phyloP scores from a whole-genome alignment of 768 basidiomycete genomes.

The Auricularia sp. region DNA sequence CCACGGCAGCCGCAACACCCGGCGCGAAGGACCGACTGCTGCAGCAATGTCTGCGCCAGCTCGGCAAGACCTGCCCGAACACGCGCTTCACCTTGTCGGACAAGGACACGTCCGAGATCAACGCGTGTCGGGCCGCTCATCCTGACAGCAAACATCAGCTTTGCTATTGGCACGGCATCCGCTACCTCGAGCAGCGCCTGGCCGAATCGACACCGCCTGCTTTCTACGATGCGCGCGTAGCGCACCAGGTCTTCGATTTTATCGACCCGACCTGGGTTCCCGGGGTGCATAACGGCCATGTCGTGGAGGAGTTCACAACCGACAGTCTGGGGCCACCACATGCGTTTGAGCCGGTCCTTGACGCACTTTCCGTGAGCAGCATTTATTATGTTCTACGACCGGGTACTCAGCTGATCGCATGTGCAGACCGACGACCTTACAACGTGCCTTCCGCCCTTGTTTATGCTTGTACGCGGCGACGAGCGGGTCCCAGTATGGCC shows the following conservation, averaged over 20 bases:
- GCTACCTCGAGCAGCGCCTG: background rate
- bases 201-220: slow-evolving; percentile 16
- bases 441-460: slow-evolving; percentile 12
- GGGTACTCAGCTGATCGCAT: background rate
- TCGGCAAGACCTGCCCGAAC: background rate
- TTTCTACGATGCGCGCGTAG: slow-evolving; percentile 12
- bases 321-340: slow-evolving; percentile 4
- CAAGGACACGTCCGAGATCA: slow-evolving; percentile 5
- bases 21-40: background rate
- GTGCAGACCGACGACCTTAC: background rate
- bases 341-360: background rate
- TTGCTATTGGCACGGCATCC: slow-evolving; percentile 2
- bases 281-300: slow-evolving; percentile 11
- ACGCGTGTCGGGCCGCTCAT: background rate
- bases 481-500: slow-evolving; percentile 11
- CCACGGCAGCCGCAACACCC: background rate
- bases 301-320: slow-evolving; percentile 11
- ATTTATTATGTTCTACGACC: background rate
- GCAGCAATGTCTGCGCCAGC: no score
- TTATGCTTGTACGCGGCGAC: slow-evolving; percentile 9
- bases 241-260: slow-evolving; percentile 14
- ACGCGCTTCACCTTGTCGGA: slow-evolving; percentile 6
- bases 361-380: background rate
- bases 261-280: slow-evolving; percentile 20
- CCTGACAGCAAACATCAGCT: background rate